A percentile compares a stretch with the other conserved stretches of the same genome.
phyloP scores from a whole-genome alignment of 495 filamentous ascomycete genomes.

The Xylaria nigripes region DNA sequence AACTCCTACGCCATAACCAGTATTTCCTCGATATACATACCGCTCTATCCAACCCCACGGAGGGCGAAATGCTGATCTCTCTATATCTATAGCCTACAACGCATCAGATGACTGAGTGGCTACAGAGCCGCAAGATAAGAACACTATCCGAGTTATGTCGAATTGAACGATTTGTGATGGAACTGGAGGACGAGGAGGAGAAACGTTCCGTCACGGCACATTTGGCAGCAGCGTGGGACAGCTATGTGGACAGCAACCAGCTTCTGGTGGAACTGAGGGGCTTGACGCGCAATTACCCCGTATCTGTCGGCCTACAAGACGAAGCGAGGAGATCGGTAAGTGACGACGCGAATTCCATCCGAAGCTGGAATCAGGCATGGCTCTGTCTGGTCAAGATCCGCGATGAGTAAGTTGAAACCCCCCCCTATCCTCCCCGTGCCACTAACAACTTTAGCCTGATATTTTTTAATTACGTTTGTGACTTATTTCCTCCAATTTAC shows the following conservation, averaged over 20 bases:
- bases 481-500: too few species aligned
- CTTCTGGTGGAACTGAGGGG: constrained; percentile 64
- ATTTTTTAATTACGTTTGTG: not conserved
- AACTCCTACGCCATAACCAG: too few species aligned
- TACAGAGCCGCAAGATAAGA: constrained; percentile 55
- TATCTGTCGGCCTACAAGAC: constrained; percentile 58
- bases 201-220: constrained; percentile 46
- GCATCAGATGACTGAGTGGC: constrained; percentile 35
- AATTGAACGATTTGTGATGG: constrained; percentile 57
- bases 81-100: not conserved
- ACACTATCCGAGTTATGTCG: constrained; percentile 67
- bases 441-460: not conserved
- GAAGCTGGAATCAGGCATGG: constrained; percentile 76
- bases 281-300: constrained; percentile 62
- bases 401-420: constrained; percentile 47
- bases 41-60: too few species aligned
- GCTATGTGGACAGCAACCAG: constrained; percentile 68
- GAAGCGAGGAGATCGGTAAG: constrained; percentile 60
- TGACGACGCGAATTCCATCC: constrained; percentile 54
- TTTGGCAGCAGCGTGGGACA: constrained; percentile 63
- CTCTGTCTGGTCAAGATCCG: constrained; percentile 60
- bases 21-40: not conserved
- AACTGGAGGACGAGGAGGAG: constrained; percentile 47
- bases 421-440: not conserved
- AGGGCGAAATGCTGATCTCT: not conserved